Percentiles rank a stretch among this genome's conserved stretches.
Conservation (phyloP, 352 stramenopile genomes). For the Pythium scleroteichum region DNA sequence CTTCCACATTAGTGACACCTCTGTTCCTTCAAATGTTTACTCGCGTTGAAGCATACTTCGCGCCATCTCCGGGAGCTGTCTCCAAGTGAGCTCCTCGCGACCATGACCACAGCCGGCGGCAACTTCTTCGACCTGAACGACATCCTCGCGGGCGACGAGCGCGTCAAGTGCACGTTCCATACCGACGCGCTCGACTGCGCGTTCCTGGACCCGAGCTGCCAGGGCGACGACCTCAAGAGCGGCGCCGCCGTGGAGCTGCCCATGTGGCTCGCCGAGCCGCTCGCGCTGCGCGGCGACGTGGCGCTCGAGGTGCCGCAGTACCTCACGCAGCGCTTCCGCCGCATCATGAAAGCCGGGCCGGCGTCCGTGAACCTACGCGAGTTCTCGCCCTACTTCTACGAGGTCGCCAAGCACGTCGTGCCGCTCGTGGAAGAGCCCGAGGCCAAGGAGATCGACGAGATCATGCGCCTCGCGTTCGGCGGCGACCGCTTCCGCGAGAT, state of each 20-base stretch:
- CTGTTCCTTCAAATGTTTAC: neutral
- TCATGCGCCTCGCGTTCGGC: conserved; percentile 72
- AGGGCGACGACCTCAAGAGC: conserved; percentile 44
- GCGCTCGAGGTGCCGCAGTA: conserved; percentile 57
- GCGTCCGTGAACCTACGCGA: conserved; percentile 75
- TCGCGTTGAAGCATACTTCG: conserved; percentile 13
- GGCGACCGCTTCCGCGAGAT: conserved; percentile 76
- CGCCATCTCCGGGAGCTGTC: conserved; percentile 13
- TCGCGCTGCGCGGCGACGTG: conserved; percentile 57
- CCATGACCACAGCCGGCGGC: conserved; percentile 22
- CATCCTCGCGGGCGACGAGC: conserved; percentile 80
- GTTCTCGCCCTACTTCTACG: conserved; percentile 72
- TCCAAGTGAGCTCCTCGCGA: neutral
- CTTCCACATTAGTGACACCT: neutral
- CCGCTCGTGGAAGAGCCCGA: conserved; percentile 50
- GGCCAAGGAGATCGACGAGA: conserved; percentile 68
- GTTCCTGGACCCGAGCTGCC: conserved; percentile 74
- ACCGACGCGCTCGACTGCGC: conserved; percentile 69
- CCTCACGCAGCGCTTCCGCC: conserved; percentile 71
- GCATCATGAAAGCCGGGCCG: conserved; percentile 79
- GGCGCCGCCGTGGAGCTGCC: conserved; percentile 67
- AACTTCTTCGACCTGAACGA: conserved; percentile 76
- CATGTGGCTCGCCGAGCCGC: conserved; percentile 68
- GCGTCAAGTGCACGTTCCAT: conserved; percentile 74
- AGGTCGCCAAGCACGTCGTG: conserved; percentile 63